Evolutionary conservation across 2,329 filamentous ascomycete species (phyloP).

Genomic region (Paradendryphiella salina): DNA sequence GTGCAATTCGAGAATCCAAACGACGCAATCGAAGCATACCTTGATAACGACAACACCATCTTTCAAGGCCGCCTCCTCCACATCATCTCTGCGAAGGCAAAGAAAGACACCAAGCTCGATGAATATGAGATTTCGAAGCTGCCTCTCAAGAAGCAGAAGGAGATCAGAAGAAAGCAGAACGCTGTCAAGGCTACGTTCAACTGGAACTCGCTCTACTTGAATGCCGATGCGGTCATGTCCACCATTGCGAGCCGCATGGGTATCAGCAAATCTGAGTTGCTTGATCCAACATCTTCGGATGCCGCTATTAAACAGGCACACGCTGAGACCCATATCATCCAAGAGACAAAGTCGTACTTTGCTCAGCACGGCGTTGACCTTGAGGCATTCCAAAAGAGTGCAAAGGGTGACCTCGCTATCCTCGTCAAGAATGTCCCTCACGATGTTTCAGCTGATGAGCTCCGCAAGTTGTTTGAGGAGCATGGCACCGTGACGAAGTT

Average conservation of each 20-base stretch:
- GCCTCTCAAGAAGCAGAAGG: conserved; percentile 90
- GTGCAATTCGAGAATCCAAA: conserved; percentile 75
- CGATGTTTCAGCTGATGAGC: conserved; percentile 75
- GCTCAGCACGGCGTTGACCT: conserved; percentile 84
- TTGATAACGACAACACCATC: conserved; percentile 76
- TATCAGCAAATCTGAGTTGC: conserved; percentile 84
- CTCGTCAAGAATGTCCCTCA: conserved; percentile 94
- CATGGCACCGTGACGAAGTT: conserved; percentile 80
- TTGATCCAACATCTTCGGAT: conserved; percentile 94
- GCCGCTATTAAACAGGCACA: conserved; percentile 95
- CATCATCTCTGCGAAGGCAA: conserved; percentile 80
- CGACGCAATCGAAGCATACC: conserved; percentile 76
- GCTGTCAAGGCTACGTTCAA: conserved; percentile 81
- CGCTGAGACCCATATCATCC: conserved; percentile 93
- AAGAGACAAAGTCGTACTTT: conserved; percentile 95
- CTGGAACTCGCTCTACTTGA: conserved; percentile 99
- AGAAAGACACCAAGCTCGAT: conserved; percentile 79
- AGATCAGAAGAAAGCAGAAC: conserved; percentile 82
- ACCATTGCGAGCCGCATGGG: conserved; percentile 85
- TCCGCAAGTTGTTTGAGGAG: conserved; percentile 80
- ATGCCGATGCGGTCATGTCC: conserved; percentile 84
- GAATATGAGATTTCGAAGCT: conserved; percentile 89
- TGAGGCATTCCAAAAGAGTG: conserved; percentile 82
- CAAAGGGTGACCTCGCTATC: conserved; percentile 83
- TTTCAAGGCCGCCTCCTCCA: conserved; percentile 94